phyloP scores from a whole-genome alignment of 495 filamentous ascomycete species.

The Cercophora sp. region DNA sequence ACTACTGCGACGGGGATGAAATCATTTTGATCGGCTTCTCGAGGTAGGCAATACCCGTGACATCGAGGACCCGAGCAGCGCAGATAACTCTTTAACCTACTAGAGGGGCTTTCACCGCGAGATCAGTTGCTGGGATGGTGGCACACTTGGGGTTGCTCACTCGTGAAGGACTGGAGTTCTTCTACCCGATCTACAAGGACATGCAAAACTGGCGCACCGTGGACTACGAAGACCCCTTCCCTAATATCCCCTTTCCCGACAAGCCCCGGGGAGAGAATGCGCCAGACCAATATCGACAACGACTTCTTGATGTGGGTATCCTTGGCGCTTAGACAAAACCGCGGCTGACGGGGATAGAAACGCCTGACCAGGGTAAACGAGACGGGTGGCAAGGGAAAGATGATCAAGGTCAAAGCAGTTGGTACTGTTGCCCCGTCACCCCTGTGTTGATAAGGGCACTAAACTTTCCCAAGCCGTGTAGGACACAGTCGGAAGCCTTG shows the following conservation, averaged over 20 bases:
- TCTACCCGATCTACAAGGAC: conserved; percentile 63
- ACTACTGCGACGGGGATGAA: conserved; percentile 64
- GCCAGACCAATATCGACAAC: conserved; percentile 26
- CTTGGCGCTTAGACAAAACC: conserved; percentile 23
- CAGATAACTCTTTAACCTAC: background rate
- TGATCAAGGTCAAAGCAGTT: conserved; percentile 49
- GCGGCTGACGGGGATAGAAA: conserved; percentile 26
- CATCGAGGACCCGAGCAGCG: background rate
- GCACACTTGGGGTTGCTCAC: conserved; percentile 60
- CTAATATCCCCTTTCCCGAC: conserved; percentile 52
- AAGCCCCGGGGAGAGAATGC: conserved; percentile 49
- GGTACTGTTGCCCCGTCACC: conserved; percentile 12
- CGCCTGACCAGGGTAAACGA: conserved; percentile 36
- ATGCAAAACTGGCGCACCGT: conserved; percentile 53
- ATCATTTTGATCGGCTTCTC: conserved; percentile 71
- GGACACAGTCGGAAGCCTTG: conserved; percentile 59
- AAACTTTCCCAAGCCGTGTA: conserved; percentile 34
- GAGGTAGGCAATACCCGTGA: conserved; percentile 9
- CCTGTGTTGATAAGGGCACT: background rate
- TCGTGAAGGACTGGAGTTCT: conserved; percentile 56
- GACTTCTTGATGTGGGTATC: conserved; percentile 30
- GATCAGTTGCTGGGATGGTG: conserved; percentile 61
- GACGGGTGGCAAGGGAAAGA: conserved; percentile 25
- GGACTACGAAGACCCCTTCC: conserved; percentile 52
- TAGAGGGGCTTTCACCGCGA: conserved; percentile 66